A percentile compares a stretch with the other conserved stretches of the same genome.
phyloP scores from a whole-genome alignment of 306 rosid species.

The Vigna unguiculata region DNA sequence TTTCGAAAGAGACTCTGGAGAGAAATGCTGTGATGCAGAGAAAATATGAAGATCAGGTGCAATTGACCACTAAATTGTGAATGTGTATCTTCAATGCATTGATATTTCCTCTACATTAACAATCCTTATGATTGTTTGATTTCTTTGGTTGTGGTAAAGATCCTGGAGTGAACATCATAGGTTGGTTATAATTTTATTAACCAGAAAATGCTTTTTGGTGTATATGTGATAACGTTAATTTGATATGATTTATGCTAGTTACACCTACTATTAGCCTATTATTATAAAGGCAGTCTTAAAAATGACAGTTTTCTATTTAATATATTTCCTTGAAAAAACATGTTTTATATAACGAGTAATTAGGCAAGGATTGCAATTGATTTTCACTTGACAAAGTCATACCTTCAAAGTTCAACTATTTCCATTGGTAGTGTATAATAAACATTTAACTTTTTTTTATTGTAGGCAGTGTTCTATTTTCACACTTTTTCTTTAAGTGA shows the following conservation, averaged over 20 bases:
- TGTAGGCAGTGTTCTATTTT: slow-evolving; percentile 20
- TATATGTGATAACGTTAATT: slow-evolving; percentile 14
- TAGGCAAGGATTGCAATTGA: slow-evolving; percentile 8
- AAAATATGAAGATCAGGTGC: slow-evolving; percentile 70
- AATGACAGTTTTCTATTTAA: not conserved
- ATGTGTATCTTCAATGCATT: slow-evolving; percentile 30
- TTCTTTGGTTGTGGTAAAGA: slow-evolving; percentile 16
- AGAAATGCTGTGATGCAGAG: slow-evolving; percentile 87
- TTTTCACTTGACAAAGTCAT: slow-evolving; percentile 12
- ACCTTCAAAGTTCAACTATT: slow-evolving; percentile 25
- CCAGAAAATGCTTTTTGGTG: slow-evolving; percentile 17
- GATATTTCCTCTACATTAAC: slow-evolving; percentile 12
- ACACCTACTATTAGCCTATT: slow-evolving; percentile 21
- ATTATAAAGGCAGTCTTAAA: slow-evolving; percentile 7
- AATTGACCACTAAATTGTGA: slow-evolving; percentile 31
- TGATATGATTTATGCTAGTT: slow-evolving; percentile 12
- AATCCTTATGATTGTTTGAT: slow-evolving; percentile 20
- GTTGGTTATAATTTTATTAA: slow-evolving; percentile 18
- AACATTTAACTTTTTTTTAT: slow-evolving; percentile 20
- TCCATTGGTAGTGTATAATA: not conserved
- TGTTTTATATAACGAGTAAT: slow-evolving; percentile 7
- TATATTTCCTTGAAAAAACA: slow-evolving; percentile 15
- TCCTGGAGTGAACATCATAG: not conserved
- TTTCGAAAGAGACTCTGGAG: slow-evolving; percentile 67
- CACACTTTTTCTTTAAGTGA: slow-evolving; percentile 17